Conservation (phyloP, 2,329 filamentous ascomycete genomes). For the Neurospora sp. region DNA sequence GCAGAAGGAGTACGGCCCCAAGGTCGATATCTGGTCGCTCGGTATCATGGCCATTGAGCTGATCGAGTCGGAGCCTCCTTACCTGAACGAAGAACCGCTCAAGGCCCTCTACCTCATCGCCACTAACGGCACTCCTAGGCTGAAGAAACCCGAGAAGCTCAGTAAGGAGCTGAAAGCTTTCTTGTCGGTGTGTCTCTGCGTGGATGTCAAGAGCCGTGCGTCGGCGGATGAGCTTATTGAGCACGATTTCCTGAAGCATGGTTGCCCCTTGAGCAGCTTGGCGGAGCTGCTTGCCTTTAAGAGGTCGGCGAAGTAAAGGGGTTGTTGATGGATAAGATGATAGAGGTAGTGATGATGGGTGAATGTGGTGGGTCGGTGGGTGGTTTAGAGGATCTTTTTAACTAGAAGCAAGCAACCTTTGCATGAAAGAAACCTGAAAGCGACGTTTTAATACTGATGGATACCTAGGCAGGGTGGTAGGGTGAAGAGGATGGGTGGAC, state of each 20-base stretch:
- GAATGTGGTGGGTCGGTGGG: background rate
- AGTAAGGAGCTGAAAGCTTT: slow-evolving; percentile 98
- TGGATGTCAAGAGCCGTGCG: slow-evolving; percentile 89
- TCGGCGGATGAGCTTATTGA: slow-evolving; percentile 81
- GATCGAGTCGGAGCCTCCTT: slow-evolving; percentile 97
- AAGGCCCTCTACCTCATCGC: slow-evolving; percentile 97
- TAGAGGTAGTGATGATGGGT: background rate
- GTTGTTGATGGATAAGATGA: background rate
- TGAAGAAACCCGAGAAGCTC: slow-evolving; percentile 97
- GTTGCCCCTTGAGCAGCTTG: slow-evolving; percentile 73
- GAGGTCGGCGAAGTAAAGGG: slow-evolving; percentile 53
- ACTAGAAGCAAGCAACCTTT: background rate
- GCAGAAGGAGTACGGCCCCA: slow-evolving; percentile 96
- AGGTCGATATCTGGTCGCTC: slow-evolving; percentile 97
- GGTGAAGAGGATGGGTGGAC: background rate
- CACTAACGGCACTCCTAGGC: slow-evolving; percentile 88
- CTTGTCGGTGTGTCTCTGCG: slow-evolving; percentile 89
- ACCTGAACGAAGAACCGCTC: slow-evolving; percentile 93
- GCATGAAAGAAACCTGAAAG: background rate
- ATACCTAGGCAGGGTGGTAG: background rate
- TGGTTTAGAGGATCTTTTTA: background rate
- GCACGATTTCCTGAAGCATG: slow-evolving; percentile 90
- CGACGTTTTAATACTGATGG: background rate
- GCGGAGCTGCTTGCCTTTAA: slow-evolving; percentile 84
- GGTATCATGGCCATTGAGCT: slow-evolving; percentile 99